Base-by-base conservation (phyloP, 1,139 yeast species). In the Taphrina sp. region DNA sequence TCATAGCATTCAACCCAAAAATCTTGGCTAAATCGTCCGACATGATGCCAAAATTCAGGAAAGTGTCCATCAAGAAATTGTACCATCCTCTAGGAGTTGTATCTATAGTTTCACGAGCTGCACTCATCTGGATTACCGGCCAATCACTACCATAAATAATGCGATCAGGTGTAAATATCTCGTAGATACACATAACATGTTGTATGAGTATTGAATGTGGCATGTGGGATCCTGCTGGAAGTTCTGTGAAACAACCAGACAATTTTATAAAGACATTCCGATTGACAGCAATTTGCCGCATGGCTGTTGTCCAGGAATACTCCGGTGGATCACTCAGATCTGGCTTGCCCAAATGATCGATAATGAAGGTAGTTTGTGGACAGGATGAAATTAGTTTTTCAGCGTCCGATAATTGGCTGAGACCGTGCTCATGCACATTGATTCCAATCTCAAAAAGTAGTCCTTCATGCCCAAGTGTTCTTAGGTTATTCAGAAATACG, bases 91-190 rank as follows among this genome's bases (percentile, higher is more conserved):
- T 36, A 31, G 47, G 47, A 17, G 47, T 31, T 14, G 20, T 43
- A n/a, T 12, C 28, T 14, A 43, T 22, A 12, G n/a, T 19, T 8
- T 10, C 7, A 5, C 19, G 38, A 8, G 47, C 37, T 8, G n/a
- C 33, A 8, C 39, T 29, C 12, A 39, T n/a, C 12, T 24, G 10
- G 5, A 38, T 19, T 16, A 49, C 39, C 5, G 54, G 54, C 54
- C 54, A 49, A n/a, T 49, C 54, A 19, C 54, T 49, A n/a, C 46
- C 54, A 20, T 22, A 49, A 5, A 49, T 31, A 12, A 49, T 33
- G 5, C 54, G 35, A 8, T 17, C 23, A n/a, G 39, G 14, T 5
- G 34, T 26, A 22, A 49, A 49, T n/a, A 38, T 8, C 8, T 23
- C 28, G 10, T 39, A 19, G 10, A 29, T 33, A 17, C 38, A 31